Base-by-base conservation (phyloP, 805 yeast genomes). In the Lipomyces yamadae region DNA sequence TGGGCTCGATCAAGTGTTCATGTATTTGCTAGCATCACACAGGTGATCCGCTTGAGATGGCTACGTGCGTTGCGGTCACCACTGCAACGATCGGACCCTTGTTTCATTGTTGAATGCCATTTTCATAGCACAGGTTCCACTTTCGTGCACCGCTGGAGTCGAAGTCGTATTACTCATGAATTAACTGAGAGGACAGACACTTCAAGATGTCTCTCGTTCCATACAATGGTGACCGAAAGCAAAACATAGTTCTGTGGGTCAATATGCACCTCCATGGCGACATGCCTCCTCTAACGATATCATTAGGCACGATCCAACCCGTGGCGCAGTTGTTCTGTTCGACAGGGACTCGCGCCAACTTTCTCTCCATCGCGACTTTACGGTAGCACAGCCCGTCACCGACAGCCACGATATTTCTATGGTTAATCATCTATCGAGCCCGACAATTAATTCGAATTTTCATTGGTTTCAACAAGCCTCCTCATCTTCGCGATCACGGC, bases 131-230 rank as follows among this genome's bases (percentile, higher is more conserved):
- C 13, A 4, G 7, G 18, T 42, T 42, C 24, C 48, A 42, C 48
- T 24, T 24, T 24, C 24, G 24, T 24, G 24, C 24, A 24, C 24
- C 24, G 24, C 24, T 24, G 24, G 24, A 24, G 24, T 24, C 24
- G 24, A 24, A 24, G 24, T 24, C 24, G 24, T 24, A 24, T 24
- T 24, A 24, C 24, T 24, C 24, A 24, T n/a, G n/a, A n/a, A n/a
- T 24, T 24, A 24, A 24, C 24, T 24, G 24, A 24, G 24, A 24
- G 24, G 24, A 24, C 24, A 24, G 24, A 24, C 34, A 24, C 32
- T 52, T 35, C 29, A 29, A 52, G 32, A 68, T 68, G 72, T 68
- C 72, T 32, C 57, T 68, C 30, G 52, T 68, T 33, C 72, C 69
- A 29, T 68, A 68, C 50, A 55, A 32, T 32, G 56, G 50, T n/a